phyloP scores from a whole-genome alignment of 345 rosid species.

The Cardiospermum halicacabum region DNA sequence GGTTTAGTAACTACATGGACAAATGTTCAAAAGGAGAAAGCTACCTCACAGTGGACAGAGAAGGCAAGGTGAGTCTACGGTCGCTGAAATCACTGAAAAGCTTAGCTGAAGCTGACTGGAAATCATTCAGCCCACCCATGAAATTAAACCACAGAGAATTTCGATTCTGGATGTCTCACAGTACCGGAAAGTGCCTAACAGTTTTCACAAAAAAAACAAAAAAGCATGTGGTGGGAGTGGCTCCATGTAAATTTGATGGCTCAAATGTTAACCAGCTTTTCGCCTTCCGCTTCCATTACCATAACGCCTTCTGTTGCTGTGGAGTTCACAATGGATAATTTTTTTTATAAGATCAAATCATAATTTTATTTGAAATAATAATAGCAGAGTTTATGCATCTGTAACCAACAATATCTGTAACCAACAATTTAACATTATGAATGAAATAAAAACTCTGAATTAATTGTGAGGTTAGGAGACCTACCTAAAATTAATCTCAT shows the following conservation, averaged over 20 bases:
- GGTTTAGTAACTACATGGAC: conserved; percentile 50
- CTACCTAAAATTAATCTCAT: neutral
- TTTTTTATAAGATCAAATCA: neutral
- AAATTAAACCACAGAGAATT: conserved; percentile 31
- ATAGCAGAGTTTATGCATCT: neutral
- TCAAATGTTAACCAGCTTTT: conserved; percentile 42
- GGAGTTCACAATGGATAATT: conserved; percentile 33
- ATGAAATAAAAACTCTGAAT: neutral
- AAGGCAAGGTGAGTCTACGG: conserved; percentile 32
- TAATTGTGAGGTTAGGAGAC: neutral
- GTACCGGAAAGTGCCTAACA: conserved; percentile 48
- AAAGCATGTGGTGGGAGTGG: conserved; percentile 32
- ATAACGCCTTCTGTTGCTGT: conserved; percentile 47
- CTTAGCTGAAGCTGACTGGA: conserved; percentile 47
- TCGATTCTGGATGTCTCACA: conserved; percentile 36
- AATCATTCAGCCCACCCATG: conserved; percentile 32
- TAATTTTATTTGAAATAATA: neutral
- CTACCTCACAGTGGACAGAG: conserved; percentile 37
- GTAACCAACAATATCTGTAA: neutral
- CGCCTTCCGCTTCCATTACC: conserved; percentile 49
- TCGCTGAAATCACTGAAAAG: conserved; percentile 34
- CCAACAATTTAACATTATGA: neutral
- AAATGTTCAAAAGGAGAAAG: conserved; percentile 34
- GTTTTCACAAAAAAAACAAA: conserved; percentile 22
- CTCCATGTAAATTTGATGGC: conserved; percentile 48